Base-by-base conservation (phyloP, 495 filamentous ascomycete genomes). In the Hyaloscypha finlandica region DNA sequence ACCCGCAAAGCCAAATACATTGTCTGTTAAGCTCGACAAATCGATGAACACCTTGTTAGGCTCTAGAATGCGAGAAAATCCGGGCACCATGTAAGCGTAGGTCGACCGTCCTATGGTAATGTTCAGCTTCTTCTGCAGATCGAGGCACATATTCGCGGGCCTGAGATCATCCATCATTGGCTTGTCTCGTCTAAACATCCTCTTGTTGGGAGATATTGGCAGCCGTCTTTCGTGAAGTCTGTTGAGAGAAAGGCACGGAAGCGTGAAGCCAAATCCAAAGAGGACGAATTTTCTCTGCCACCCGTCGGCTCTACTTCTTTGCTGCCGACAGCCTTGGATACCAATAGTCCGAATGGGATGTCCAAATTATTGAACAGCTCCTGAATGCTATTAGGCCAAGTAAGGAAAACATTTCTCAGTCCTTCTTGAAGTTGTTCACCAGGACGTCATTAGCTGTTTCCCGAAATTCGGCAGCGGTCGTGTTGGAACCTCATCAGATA, bases 21-120 rank as follows among this genome's bases (percentile, higher is more conserved):
- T 86, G 1, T 80, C 74, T 48, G 88, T 87, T 63, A 86, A 88
- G 0, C 77, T 83, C 0, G 94, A 97, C 68, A 97, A 94, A 8
- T 85, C 85, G 12, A 97, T 75, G 62, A 94, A 92, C 3, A 97
- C 83, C 69, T 97, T 92, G 45, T 89, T 84, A 66, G 90, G 86
- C 54, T 87, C 81, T 0, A 97, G 79, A 0, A 91, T 79, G 0
- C 83, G 87, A 32, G 83, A 84, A 6, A 92, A 92, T 77, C 97
- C 94, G 1, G 92, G 87, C 25, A 96, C 86, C 77, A 94, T 96
- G 71, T 87, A 92, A 0, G 90, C 82, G 71, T 89, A 90, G 0
- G 92, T 90, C 0, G 93, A 95, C n/a, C 85, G 80, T 0, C 85
- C 86, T 8, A 97, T 81, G 29, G 81, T 83, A 39, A 97, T 89